A percentile compares a stretch with the other conserved stretches of the same genome.
These are phyloP conservation scores for Penicillium roqueforti DNA, from an alignment of 495 filamentous ascomycete genomes.

Conservation along the genomic window DNA sequence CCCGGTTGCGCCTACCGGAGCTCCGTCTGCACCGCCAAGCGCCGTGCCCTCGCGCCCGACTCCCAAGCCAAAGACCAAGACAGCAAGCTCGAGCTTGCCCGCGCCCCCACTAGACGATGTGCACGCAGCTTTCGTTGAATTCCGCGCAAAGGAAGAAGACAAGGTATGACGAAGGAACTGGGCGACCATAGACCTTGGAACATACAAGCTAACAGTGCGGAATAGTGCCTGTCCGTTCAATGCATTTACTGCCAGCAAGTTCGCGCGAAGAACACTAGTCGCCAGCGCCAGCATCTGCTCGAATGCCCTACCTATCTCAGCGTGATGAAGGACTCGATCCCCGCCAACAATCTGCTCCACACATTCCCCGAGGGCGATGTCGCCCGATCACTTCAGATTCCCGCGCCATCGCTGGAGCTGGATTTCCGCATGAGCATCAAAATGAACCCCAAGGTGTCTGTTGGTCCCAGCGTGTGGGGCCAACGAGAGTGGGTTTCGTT, in stretches of 20 bases:
- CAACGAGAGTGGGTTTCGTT: slow-evolving; percentile 57
- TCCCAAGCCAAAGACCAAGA: slow-evolving; percentile 44
- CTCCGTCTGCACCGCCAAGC: slow-evolving; percentile 30
- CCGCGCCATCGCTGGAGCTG: slow-evolving; percentile 52
- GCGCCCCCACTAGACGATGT: slow-evolving; percentile 50
- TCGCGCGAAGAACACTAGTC: slow-evolving; percentile 54
- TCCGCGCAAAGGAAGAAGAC: slow-evolving; percentile 55
- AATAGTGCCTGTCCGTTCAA: slow-evolving; percentile 53
- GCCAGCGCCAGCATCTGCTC: slow-evolving; percentile 52
- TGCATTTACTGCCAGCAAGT: slow-evolving; percentile 57
- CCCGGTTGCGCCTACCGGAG: slow-evolving; percentile 29
- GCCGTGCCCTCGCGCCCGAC: slow-evolving; percentile 34
- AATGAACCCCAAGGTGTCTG: slow-evolving; percentile 52
- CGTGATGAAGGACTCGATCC: slow-evolving; percentile 56
- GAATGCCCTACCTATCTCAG: slow-evolving; percentile 54
- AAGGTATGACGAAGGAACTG: slow-evolving; percentile 36
- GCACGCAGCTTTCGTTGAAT: slow-evolving; percentile 54
- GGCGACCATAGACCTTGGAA: not conserved
- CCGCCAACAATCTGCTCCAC: slow-evolving; percentile 54
- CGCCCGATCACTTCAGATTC: slow-evolving; percentile 49
- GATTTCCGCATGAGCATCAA: slow-evolving; percentile 62
- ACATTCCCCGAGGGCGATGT: slow-evolving; percentile 54
- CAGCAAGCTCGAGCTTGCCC: slow-evolving; percentile 35
- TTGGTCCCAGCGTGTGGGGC: slow-evolving; percentile 52
- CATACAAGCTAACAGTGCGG: slow-evolving; percentile 4